phyloP scores from a whole-genome alignment of 2,329 filamentous ascomycete genomes.

The Ophiostoma angusticollis region DNA sequence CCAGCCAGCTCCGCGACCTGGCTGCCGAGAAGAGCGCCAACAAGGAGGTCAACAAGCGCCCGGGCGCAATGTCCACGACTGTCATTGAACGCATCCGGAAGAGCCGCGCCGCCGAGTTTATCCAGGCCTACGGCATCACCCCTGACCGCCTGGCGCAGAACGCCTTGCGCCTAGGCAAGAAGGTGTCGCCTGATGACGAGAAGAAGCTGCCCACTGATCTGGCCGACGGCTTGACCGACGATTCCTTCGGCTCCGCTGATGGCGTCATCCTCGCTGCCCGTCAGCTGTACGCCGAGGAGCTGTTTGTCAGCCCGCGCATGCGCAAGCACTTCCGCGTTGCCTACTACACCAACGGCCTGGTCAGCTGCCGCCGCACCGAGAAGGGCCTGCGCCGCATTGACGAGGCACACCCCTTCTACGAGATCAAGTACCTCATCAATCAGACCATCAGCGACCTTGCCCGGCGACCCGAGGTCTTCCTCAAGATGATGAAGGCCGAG shows the following conservation, averaged over 20 bases:
- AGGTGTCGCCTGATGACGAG: slow-evolving; percentile 75
- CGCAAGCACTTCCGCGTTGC: slow-evolving; percentile 72
- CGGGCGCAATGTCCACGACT: slow-evolving; percentile 61
- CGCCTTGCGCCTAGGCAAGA: slow-evolving; percentile 62
- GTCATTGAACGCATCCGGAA: slow-evolving; percentile 78
- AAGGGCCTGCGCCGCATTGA: slow-evolving; percentile 91
- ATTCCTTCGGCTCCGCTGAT: slow-evolving; percentile 62
- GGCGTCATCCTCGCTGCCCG: slow-evolving; percentile 69
- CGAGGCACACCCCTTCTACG: slow-evolving; percentile 90
- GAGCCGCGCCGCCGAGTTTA: slow-evolving; percentile 67
- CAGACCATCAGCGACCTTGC: slow-evolving; percentile 75
- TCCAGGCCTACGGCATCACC: slow-evolving; percentile 79
- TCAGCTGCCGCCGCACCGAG: slow-evolving; percentile 83
- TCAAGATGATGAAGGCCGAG: slow-evolving; percentile 96
- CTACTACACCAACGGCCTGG: slow-evolving; percentile 71
- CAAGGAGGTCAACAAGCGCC: slow-evolving; percentile 58
- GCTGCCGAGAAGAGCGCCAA: slow-evolving; percentile 44
- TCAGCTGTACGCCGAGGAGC: slow-evolving; percentile 80
- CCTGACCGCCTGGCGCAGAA: slow-evolving; percentile 84
- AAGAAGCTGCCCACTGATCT: slow-evolving; percentile 69
- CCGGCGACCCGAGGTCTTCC: slow-evolving; percentile 72
- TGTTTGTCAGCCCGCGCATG: slow-evolving; percentile 78
- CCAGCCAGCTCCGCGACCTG: slow-evolving; percentile 69
- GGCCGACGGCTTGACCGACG: slow-evolving; percentile 63
- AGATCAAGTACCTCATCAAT: slow-evolving; percentile 91